Conservation (phyloP, 1,284 basidiomycete genomes). For the Amylostereum chailletii region DNA sequence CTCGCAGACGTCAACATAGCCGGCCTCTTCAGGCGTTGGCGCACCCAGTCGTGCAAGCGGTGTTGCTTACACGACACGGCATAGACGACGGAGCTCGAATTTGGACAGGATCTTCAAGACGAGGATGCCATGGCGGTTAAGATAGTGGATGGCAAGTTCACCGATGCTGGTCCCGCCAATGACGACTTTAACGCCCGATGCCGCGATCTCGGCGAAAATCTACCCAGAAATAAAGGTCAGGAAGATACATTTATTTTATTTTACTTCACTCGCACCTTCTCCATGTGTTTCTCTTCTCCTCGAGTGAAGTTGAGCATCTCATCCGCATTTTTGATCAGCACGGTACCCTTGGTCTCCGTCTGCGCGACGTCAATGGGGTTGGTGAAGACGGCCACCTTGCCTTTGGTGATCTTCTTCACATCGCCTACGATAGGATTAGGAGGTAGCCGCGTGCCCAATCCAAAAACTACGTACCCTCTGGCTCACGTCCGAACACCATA, state of each 20-base stretch:
- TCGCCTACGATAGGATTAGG: constrained; percentile 36
- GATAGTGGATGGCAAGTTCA: constrained; percentile 95
- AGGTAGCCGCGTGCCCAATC: background rate
- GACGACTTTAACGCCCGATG: constrained; percentile 90
- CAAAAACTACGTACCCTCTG: constrained; percentile 61
- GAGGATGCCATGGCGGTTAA: constrained; percentile 89
- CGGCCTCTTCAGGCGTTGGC: constrained; percentile 94
- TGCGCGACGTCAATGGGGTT: constrained; percentile 90
- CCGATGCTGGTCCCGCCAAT: constrained; percentile 90
- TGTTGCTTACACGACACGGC: constrained; percentile 93
- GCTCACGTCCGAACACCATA: constrained; percentile 97
- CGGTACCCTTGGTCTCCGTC: constrained; percentile 99
- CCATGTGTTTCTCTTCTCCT: constrained; percentile 93
- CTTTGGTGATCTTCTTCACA: constrained; percentile 75
- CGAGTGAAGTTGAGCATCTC: constrained; percentile 95
- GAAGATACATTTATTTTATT: too few relatives aligned
- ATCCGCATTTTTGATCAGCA: constrained; percentile 91
- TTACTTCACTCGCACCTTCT: constrained; percentile 53
- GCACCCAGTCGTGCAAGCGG: constrained; percentile 94
- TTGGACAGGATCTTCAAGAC: constrained; percentile 98
- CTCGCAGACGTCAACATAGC: constrained; percentile 90
- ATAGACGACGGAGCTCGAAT: constrained; percentile 92
- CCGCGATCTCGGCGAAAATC: constrained; percentile 97
- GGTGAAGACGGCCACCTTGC: constrained; percentile 93
- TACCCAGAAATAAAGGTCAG: constrained; percentile 22